Base-by-base conservation (phyloP, 2,329 filamentous ascomycete species). In the Alternaria sp. region DNA sequence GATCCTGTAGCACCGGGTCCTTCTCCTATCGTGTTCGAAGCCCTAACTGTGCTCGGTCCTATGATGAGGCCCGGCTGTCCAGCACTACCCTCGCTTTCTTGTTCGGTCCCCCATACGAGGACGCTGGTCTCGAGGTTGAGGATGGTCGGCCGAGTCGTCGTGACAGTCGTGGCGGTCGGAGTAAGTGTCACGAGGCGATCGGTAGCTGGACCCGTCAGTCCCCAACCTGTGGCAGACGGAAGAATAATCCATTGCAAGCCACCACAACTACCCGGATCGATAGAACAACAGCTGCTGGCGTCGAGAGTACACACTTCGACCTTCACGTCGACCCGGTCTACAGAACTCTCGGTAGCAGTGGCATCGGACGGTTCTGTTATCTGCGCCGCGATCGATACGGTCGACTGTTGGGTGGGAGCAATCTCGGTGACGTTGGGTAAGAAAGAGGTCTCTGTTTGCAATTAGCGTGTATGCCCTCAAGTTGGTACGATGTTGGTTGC, bases 71-170 rank as follows among this genome's bases (percentile, higher is more conserved):
- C 25, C 25, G 56, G 46, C 30, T 55, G 52, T n/a, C n/a, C 47
- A 26, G 28, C 17, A 21, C 17, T 44, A 12, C 47, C 43, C 19
- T 46, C 32, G 21, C 21, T 45, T 25, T 17, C 58, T 23, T 11
- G 55, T 25, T 11, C 30, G 21, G 19, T 40, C n/a, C 11, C 19
- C 47, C 11, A 56, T 3, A 57, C 32, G 4, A 52, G 49, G 6
- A 64, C 44, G 21, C 57, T 69, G 13, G 70, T 73, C 23, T 66
- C 65, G 25, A 73, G 49, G 3, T 36, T 55, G 13, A 74, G 52
- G 4, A 75, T 52, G 4, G 62, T 69, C 10, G 69, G 71, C 13
- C 67, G 67, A 23, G 46, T 63, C 7, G 67, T 70, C 6, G 63
- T 65, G 15, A 71, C 30, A 12, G 69, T 50, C 12, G 52, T 47